These are phyloP conservation scores for Melocanna baccifera DNA, from an alignment of 176 grass and related monocot genomes.

Conservation along the genomic window DNA sequence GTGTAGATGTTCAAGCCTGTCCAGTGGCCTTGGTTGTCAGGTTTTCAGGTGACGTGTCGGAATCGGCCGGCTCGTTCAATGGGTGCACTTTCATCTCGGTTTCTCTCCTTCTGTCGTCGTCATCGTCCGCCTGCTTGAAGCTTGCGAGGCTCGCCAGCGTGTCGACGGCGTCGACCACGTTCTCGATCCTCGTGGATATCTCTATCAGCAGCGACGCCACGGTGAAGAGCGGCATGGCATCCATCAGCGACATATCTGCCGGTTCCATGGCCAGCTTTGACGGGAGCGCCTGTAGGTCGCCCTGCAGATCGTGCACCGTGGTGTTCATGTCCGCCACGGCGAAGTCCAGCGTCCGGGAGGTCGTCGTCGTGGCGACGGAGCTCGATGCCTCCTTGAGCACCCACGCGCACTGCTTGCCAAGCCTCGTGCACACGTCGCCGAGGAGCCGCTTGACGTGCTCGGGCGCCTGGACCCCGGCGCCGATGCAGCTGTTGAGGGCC, in stretches of 20 bases:
- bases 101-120: slow-evolving; percentile 40
- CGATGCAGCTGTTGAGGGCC: slow-evolving; percentile 57
- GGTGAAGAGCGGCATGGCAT: slow-evolving; percentile 60
- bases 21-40: slow-evolving; percentile 13
- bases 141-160: slow-evolving; percentile 39
- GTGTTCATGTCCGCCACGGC: slow-evolving; percentile 65
- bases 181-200: slow-evolving; percentile 57
- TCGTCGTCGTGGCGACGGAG: slow-evolving; percentile 50
- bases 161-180: slow-evolving; percentile 58
- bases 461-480: slow-evolving; percentile 52
- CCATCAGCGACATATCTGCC: slow-evolving; percentile 36
- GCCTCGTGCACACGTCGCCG: slow-evolving; percentile 45
- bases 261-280: slow-evolving; percentile 20
- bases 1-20: slow-evolving; percentile 17
- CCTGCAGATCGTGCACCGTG: slow-evolving; percentile 70
- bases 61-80: slow-evolving; percentile 36
- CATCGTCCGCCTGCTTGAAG: slow-evolving; percentile 51
- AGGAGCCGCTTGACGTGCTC: slow-evolving; percentile 49
- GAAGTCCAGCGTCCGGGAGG: slow-evolving; percentile 41
- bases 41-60: slow-evolving; percentile 4
- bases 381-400: slow-evolving; percentile 66
- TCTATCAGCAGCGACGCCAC: slow-evolving; percentile 63
- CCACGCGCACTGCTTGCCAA: slow-evolving; percentile 42
- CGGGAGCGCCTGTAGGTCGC: slow-evolving; percentile 57
- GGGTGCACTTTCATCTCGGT: slow-evolving; percentile 41